Conservation (phyloP, 768 basidiomycete species). For the Suillus ampliporus region DNA sequence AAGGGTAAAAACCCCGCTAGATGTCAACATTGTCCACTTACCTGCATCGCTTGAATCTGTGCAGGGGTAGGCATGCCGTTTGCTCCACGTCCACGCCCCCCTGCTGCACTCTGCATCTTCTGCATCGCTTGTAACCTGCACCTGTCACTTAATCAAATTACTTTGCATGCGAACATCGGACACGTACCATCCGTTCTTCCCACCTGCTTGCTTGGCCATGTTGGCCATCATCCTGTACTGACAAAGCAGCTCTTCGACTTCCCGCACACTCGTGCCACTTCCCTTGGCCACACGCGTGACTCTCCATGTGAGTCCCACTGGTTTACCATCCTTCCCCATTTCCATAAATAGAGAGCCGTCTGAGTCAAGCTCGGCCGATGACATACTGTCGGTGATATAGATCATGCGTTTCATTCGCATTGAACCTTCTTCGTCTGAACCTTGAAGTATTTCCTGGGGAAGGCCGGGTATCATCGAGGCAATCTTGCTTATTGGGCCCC, state of each 20-base stretch:
- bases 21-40: slow-evolving; percentile 39
- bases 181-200: slow-evolving; percentile 90
- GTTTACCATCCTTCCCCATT: slow-evolving; percentile 80
- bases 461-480: slow-evolving; percentile 99
- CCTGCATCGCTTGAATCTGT: slow-evolving; percentile 95
- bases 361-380: slow-evolving; percentile 89
- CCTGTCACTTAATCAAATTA: slow-evolving; percentile 15
- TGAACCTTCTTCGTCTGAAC: slow-evolving; percentile 92
- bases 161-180: slow-evolving; percentile 11
- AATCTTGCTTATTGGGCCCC: slow-evolving; percentile 99
- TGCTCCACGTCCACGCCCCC: slow-evolving; percentile 84
- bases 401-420: slow-evolving; percentile 96
- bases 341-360: slow-evolving; percentile 94
- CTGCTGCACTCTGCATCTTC: slow-evolving; percentile 88
- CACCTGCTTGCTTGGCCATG: slow-evolving; percentile 98
- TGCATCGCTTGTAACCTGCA: slow-evolving; percentile 83
- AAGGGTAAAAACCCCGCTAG: slow-evolving; percentile 13
- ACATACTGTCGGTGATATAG: slow-evolving; percentile 99
- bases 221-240: slow-evolving; percentile 99
- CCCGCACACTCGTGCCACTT: slow-evolving; percentile 91
- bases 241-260: slow-evolving; percentile 96
- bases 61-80: slow-evolving; percentile 92
- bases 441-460: slow-evolving; percentile 88
- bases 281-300: slow-evolving; percentile 91
- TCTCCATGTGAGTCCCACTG: slow-evolving; percentile 86